phyloP scores from a whole-genome alignment of 2,329 filamentous ascomycete genomes.

The Xylaria sp. region DNA sequence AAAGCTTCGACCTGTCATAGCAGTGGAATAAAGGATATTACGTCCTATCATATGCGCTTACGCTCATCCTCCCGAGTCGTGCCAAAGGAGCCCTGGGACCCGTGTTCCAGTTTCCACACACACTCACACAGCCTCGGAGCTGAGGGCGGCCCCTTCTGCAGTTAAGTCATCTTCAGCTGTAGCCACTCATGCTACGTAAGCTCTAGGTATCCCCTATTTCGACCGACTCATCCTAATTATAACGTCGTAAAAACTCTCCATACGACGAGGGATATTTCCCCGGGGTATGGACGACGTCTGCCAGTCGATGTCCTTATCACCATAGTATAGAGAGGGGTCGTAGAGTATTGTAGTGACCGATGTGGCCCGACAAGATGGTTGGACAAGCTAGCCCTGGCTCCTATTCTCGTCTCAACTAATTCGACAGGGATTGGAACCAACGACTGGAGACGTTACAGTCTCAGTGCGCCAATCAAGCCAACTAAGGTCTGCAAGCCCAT shows the following conservation, averaged over 20 bases:
- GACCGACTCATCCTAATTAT: slow-evolving; percentile 18
- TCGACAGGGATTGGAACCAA: slow-evolving; percentile 23
- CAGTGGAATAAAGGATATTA: neutral
- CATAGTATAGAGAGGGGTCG: slow-evolving; percentile 4
- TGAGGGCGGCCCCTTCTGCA: slow-evolving; percentile 23
- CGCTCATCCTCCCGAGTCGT: slow-evolving; percentile 6
- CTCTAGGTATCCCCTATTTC: slow-evolving; percentile 11
- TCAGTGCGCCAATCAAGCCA: slow-evolving; percentile 26
- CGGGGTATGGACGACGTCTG: neutral
- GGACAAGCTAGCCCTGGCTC: slow-evolving; percentile 29
- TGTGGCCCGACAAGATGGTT: slow-evolving; percentile 36
- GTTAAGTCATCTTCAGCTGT: slow-evolving; percentile 30
- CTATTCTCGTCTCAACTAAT: slow-evolving; percentile 7
- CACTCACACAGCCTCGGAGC: slow-evolving; percentile 30
- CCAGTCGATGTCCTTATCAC: slow-evolving; percentile 26
- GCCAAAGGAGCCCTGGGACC: slow-evolving; percentile 1
- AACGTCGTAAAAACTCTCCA: slow-evolving; percentile 16
- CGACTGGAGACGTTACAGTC: slow-evolving; percentile 19
- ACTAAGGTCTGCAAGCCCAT: slow-evolving; percentile 10
- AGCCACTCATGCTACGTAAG: slow-evolving; percentile 31
- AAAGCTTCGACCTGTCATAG: slow-evolving; percentile 3
- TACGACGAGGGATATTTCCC: neutral
- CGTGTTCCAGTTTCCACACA: slow-evolving; percentile 3
- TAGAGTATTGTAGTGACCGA: neutral
- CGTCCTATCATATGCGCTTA: slow-evolving; percentile 4